Conservation (phyloP, 345 rosid species). For the Lepidium africanum region DNA sequence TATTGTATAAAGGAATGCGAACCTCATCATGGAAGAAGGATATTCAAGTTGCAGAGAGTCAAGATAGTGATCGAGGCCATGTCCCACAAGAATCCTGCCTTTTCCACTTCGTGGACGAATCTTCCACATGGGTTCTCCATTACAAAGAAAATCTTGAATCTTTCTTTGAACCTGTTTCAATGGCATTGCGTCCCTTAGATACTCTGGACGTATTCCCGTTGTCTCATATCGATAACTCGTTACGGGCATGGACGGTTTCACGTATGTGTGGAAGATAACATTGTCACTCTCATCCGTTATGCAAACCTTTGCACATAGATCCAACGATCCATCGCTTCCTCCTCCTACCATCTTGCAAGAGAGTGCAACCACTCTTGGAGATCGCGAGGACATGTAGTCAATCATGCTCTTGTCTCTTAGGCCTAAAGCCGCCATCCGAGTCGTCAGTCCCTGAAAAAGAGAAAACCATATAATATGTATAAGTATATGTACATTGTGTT, state of each 20-base stretch:
- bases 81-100: conserved; percentile 93
- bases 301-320: conserved; percentile 75
- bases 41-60: conserved; percentile 71
- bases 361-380: conserved; percentile 56
- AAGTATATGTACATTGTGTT: background rate
- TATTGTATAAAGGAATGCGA: background rate
- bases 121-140: conserved; percentile 91
- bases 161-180: conserved; percentile 57
- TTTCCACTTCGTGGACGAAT: conserved; percentile 65
- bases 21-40: conserved; percentile 78
- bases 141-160: conserved; percentile 82
- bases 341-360: conserved; percentile 96
- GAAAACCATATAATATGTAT: background rate
- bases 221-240: conserved; percentile 82
- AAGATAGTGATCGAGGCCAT: conserved; percentile 76
- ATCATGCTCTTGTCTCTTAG: conserved; percentile 43
- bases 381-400: conserved; percentile 41
- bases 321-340: conserved; percentile 82
- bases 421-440: conserved; percentile 60
- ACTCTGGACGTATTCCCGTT: conserved; percentile 74
- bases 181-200: conserved; percentile 68
- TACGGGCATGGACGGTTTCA: conserved; percentile 65
- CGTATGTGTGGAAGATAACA: conserved; percentile 64
- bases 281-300: conserved; percentile 69
- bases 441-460: conserved; percentile 37